phyloP scores from a whole-genome alignment of 78 protist genomes.

The Dictyostelium capitatum region DNA sequence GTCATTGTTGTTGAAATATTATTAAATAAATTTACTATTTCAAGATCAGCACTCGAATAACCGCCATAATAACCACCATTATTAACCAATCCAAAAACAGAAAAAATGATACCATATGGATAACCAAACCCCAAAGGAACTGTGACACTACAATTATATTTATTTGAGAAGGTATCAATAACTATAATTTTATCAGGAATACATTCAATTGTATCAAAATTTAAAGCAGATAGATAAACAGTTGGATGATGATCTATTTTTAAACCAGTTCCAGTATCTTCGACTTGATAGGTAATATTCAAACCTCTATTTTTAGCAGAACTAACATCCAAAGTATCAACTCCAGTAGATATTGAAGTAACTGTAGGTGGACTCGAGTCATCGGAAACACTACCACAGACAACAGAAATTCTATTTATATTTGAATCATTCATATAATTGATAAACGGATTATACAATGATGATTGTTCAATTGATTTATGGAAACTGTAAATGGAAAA shows the following conservation, averaged over 20 bases:
- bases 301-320: background rate
- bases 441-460: background rate
- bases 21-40: no score
- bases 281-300: background rate
- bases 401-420: background rate
- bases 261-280: background rate
- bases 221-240: background rate
- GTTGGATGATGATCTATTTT: background rate
- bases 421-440: background rate
- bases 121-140: background rate
- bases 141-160: background rate
- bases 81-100: background rate
- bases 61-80: background rate
- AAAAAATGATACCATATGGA: background rate
- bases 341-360: background rate
- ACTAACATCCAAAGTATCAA: background rate
- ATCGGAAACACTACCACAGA: background rate
- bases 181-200: no score
- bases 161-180: background rate
- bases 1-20: background rate
- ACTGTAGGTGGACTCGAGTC: background rate
- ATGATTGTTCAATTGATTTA: background rate
- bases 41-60: background rate
- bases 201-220: background rate
- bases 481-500: background rate